Conservation (phyloP, 2,329 filamentous ascomycete species). For the Ascochyta pisi region DNA sequence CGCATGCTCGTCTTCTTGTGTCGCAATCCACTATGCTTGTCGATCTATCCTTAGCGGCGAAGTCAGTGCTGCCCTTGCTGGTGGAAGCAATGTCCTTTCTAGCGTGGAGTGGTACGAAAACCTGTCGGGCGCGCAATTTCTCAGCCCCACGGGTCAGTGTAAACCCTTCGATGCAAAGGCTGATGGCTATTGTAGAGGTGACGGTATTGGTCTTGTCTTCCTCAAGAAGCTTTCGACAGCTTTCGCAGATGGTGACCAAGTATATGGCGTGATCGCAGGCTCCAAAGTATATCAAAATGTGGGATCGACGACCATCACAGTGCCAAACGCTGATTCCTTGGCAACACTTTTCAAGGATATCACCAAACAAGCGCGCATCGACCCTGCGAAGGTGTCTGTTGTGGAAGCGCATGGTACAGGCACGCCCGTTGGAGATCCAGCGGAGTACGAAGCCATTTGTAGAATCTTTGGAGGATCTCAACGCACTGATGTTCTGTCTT, state of each 20-base stretch:
- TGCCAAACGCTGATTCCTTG: slow-evolving; percentile 20
- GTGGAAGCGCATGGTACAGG: slow-evolving; percentile 25
- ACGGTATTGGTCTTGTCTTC: slow-evolving; percentile 58
- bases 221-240: slow-evolving; percentile 60
- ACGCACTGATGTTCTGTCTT: slow-evolving; percentile 5
- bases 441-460: slow-evolving; percentile 25
- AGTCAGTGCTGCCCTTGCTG: slow-evolving; percentile 41
- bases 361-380: neutral
- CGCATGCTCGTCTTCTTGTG: slow-evolving; percentile 39
- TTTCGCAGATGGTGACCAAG: slow-evolving; percentile 56
- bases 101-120: slow-evolving; percentile 40
- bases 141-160: slow-evolving; percentile 55
- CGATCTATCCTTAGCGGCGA: slow-evolving; percentile 33
- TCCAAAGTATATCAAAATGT: slow-evolving; percentile 20
- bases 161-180: slow-evolving; percentile 50
- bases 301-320: slow-evolving; percentile 13
- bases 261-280: slow-evolving; percentile 53
- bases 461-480: slow-evolving; percentile 19
- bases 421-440: slow-evolving; percentile 19
- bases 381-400: neutral
- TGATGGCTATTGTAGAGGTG: slow-evolving; percentile 61
- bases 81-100: slow-evolving; percentile 44
- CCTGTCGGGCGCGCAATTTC: slow-evolving; percentile 49
- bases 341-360: slow-evolving; percentile 17
- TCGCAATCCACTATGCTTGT: slow-evolving; percentile 35